Evolutionary conservation across 2,329 filamentous ascomycete species (phyloP), one percentile per base, ranked within the genome.

Genomic region (Diaporthe amygdali): DNA sequence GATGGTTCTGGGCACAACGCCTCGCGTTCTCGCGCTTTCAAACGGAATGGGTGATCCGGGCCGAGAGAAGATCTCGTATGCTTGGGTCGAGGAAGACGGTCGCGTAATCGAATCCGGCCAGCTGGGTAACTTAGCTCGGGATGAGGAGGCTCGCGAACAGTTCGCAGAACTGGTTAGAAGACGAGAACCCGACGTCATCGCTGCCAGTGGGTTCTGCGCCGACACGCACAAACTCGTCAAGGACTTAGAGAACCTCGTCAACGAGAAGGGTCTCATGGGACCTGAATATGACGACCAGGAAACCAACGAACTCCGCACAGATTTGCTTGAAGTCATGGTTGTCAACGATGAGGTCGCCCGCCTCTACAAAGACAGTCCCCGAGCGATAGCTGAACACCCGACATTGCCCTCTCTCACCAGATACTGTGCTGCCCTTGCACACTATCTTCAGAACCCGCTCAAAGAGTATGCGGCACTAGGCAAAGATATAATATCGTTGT

Each of bases 281-380:
- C 90, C 93, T 17, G 90, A 94, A n/a, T 97, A 93, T 77, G 91
- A 95, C 66, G 94, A 97, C 74, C 84, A 86, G 2, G 93, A 96
- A n/a, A 90, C 90, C 34, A 90, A 90, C 69, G 92, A 95, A 73
- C 92, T 93, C 74, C 88, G 91, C 70, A 93, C 87, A 71, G 95
- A 97, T 77, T 90, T 90, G 14, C 86, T 99, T 37, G 96, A 98
- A 71, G 93, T 98, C 12, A 87, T 98, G 37, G 90, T 97, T 68
- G 93, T 98, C 73, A 98, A 98, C 76, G 96, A 99, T 77, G 96
- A 99, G 82, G 95, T 98, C 63, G 96, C 96, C n/a, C 91, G 96
- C 54, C 88, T 98, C 5, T 99, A 98, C 84, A 95, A 98, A 82
- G 94, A 95, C 77, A 98, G 95, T 79, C 89, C 92, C 17, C 91